phyloP scores from a whole-genome alignment of 331 rosid species.

The Phaseolus coccineus region DNA sequence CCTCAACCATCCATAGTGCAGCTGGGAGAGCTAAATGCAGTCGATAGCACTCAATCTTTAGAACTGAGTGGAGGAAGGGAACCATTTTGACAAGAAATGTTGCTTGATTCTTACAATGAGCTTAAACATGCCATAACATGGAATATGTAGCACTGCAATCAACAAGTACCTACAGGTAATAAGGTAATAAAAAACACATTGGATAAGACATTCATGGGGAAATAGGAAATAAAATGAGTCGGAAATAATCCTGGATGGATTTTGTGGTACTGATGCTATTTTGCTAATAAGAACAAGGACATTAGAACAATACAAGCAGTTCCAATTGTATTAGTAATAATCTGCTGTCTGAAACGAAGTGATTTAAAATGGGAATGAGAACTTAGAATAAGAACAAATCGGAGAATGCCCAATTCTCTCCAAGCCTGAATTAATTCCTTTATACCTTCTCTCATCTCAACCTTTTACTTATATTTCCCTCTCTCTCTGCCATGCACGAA shows the following conservation, averaged over 20 bases:
- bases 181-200: conserved; percentile 21
- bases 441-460: too few species aligned
- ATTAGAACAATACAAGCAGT: too few species aligned
- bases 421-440: too few species aligned
- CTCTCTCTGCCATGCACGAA: too few species aligned
- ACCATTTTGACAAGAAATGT: conserved; percentile 49
- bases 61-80: conserved; percentile 49
- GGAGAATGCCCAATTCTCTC: too few species aligned
- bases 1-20: conserved; percentile 24
- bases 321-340: too few species aligned
- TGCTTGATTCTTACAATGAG: conserved; percentile 50
- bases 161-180: conserved; percentile 52
- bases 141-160: conserved; percentile 55
- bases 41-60: conserved; percentile 37
- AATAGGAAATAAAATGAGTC: not conserved
- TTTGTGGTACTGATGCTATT: not conserved
- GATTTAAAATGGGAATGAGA: too few species aligned
- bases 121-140: conserved; percentile 56
- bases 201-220: conserved; percentile 2
- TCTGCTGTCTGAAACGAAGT: too few species aligned
- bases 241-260: conserved; percentile 18
- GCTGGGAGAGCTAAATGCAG: conserved; percentile 22
- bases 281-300: too few species aligned
- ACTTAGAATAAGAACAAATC: too few species aligned
- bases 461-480: too few species aligned